Conservation (phyloP, 257 asterid species). For the Orobanche coerulescens region DNA sequence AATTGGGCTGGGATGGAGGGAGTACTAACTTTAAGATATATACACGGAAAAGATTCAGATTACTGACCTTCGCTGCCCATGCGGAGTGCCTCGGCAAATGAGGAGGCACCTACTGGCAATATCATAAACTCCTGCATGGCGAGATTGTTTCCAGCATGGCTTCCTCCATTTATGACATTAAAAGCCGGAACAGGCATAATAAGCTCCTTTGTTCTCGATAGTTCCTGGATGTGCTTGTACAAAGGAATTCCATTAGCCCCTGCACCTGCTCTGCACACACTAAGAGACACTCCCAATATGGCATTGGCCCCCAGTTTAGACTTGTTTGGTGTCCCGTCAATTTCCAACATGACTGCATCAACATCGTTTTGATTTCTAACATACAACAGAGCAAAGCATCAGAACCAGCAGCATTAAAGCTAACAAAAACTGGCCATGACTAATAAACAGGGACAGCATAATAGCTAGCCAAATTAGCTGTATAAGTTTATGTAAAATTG, state of each 20-base stretch:
- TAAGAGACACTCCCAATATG: constrained; percentile 89
- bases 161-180: constrained; percentile 95
- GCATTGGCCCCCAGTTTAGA: constrained; percentile 97
- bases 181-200: constrained; percentile 99
- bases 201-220: constrained; percentile 77
- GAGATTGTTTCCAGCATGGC: constrained; percentile 97
- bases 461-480: no score
- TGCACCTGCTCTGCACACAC: constrained; percentile 96
- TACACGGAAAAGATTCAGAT: no score
- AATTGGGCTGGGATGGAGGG: no score
- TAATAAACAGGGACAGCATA: no score
- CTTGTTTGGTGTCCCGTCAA: constrained; percentile 91
- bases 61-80: constrained; percentile 95
- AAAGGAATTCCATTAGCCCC: constrained; percentile 85
- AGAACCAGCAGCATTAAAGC: no score
- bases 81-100: constrained; percentile 79
- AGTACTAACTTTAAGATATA: no score
- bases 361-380: constrained; percentile 85
- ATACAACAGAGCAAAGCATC: no score
- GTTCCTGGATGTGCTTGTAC: constrained; percentile 84
- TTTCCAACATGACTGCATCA: constrained; percentile 78
- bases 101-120: constrained; percentile 84
- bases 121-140: constrained; percentile 99
- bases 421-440: no score
- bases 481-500: no score